Evolutionary conservation across 2,329 filamentous ascomycete genomes (phyloP).

Genomic region (Penicillium hesseltinei): DNA sequence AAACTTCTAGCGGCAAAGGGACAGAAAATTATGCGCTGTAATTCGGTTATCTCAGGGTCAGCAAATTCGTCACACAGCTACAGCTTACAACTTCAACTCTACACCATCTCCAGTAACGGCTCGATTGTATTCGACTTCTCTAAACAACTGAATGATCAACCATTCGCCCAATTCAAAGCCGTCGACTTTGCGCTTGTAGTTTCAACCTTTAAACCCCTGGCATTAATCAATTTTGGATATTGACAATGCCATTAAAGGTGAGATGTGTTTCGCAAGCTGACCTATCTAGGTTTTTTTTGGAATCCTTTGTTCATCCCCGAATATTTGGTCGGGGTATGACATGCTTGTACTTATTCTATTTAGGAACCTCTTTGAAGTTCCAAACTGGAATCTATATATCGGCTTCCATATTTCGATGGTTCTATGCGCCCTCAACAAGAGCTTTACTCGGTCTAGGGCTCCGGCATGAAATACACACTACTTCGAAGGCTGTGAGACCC

Average conservation of each 20-base stretch:
- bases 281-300: not conserved
- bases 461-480: no score
- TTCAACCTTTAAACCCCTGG: slow-evolving; percentile 18
- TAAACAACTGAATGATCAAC: slow-evolving; percentile 15
- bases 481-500: not conserved
- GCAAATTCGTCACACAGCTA: slow-evolving; percentile 32
- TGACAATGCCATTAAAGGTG: not conserved
- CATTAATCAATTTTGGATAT: slow-evolving; percentile 1
- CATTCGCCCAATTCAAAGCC: slow-evolving; percentile 18
- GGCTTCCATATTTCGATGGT: not conserved
- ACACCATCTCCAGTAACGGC: slow-evolving; percentile 44
- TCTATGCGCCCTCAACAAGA: not conserved
- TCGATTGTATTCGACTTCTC: slow-evolving; percentile 40
- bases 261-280: slow-evolving; percentile 2
- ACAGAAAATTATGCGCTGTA: slow-evolving; percentile 45
- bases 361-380: not conserved
- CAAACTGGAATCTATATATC: not conserved
- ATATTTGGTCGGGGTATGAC: not conserved
- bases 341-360: not conserved
- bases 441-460: not conserved
- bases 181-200: slow-evolving; percentile 30
- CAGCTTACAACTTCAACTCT: slow-evolving; percentile 37
- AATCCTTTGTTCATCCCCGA: not conserved
- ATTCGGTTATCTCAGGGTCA: slow-evolving; percentile 46
- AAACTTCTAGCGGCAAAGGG: slow-evolving; percentile 42